These are phyloP conservation scores for Spinellus fusiger DNA, from an alignment of 192 early-diverging fungal genomes.

Conservation along the genomic window DNA sequence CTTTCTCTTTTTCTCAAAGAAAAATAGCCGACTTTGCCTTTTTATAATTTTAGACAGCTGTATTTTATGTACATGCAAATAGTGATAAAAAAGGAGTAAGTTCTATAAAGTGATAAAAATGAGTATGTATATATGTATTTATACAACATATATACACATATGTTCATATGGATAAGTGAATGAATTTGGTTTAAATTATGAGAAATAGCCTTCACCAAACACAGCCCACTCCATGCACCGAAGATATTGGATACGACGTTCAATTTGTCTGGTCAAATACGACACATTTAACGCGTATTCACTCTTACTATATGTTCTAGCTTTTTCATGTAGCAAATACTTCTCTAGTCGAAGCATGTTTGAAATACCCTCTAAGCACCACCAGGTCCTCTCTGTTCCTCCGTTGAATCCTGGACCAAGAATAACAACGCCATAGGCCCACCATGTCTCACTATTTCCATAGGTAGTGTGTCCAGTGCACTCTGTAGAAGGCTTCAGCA, in stretches of 20 bases:
- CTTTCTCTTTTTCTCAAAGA: too few relatives aligned
- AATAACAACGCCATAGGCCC: constrained; percentile 16
- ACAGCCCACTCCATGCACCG: not conserved
- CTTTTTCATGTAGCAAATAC: not conserved
- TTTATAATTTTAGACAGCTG: too few relatives aligned
- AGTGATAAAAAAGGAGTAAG: not conserved
- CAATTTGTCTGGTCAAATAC: constrained; percentile 11
- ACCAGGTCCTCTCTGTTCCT: not conserved
- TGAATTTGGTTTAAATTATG: not conserved
- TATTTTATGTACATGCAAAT: not conserved
- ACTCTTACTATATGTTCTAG: not conserved
- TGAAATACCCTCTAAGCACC: constrained; percentile 9
- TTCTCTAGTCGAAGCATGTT: constrained; percentile 4
- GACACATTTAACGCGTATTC: not conserved
- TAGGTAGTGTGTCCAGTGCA: not conserved
- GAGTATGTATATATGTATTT: not conserved
- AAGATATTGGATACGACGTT: constrained; percentile 2
- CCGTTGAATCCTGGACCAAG: constrained; percentile 4
- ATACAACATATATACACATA: not conserved
- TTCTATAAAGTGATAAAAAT: not conserved
- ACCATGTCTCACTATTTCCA: constrained; percentile 9
- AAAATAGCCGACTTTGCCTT: too few relatives aligned
- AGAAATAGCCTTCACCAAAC: constrained; percentile 6
- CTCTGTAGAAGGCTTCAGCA: not conserved
- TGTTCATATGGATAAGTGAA: not conserved